Conservation (phyloP, 176 grass and related monocot species). For the Ananas comosus region DNA sequence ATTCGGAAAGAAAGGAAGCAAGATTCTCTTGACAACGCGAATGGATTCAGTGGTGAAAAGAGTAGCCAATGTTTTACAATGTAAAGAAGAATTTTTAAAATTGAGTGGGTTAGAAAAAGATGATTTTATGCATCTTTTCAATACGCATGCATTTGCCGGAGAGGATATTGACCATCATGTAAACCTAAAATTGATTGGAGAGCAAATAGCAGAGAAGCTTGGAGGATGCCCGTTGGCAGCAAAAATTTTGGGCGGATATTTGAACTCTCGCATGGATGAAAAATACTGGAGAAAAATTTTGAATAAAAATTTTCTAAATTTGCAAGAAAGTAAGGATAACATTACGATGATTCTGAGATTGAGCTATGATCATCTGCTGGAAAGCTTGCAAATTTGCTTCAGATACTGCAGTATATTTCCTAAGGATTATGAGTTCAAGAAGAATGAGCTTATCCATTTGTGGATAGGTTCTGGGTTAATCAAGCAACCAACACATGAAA, state of each 20-base stretch:
- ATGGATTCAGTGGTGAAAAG: conserved; percentile 12
- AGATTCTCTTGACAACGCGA: conserved; percentile 26
- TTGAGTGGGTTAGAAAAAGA: no score
- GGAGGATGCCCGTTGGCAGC: conserved; percentile 20
- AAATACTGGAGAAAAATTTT: conserved; percentile 18
- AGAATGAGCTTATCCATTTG: no score
- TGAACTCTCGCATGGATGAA: conserved; percentile 6
- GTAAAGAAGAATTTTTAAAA: no score
- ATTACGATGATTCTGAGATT: conserved; percentile 23
- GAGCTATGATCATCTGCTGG: conserved; percentile 21
- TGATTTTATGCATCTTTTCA: not conserved
- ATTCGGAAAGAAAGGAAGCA: conserved; percentile 21
- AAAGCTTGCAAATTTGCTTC: conserved; percentile 3
- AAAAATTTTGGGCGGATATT: conserved; percentile 19
- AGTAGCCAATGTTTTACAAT: no score
- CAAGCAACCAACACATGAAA: no score
- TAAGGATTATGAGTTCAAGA: no score
- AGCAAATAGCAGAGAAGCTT: conserved; percentile 16
- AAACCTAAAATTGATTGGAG: conserved; percentile 7
- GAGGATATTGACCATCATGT: not conserved
- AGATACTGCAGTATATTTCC: no score
- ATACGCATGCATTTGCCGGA: conserved; percentile 23
- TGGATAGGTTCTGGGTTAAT: no score
- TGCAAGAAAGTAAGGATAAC: conserved; percentile 3
- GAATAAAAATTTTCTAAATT: conserved; percentile 19